Evolutionary conservation across 306 rosid genomes (phyloP).

Genomic region (Quercus berberidifolia): DNA sequence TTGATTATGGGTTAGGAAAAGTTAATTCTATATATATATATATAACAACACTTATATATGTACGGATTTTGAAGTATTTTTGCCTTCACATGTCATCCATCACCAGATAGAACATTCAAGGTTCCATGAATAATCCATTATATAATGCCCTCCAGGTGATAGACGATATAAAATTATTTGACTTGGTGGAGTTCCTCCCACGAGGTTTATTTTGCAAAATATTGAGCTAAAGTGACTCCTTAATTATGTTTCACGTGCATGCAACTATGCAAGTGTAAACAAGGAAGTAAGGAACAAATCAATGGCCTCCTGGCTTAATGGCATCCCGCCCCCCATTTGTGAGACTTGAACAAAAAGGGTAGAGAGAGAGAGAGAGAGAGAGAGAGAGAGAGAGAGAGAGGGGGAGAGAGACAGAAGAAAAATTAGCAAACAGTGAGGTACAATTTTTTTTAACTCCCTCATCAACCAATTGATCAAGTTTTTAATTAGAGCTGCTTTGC

Average conservation of each 20-base stretch:
- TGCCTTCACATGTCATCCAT: not conserved
- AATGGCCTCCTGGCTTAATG: no score
- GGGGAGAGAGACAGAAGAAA: no score
- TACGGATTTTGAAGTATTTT: not conserved
- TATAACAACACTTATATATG: not conserved
- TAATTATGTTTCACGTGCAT: conserved; percentile 39
- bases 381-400: no score
- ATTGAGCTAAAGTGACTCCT: conserved; percentile 11
- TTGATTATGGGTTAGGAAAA: not conserved
- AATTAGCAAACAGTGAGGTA: no score
- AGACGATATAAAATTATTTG: conserved; percentile 24
- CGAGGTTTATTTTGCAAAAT: conserved; percentile 21
- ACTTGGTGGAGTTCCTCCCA: conserved; percentile 16
- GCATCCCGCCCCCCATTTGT: no score
- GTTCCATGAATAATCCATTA: conserved; percentile 10
- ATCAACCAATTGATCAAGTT: no score
- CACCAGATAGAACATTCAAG: not conserved
- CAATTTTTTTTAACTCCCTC: no score
- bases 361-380: no score
- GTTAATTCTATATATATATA: not conserved
- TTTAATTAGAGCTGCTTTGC: no score
- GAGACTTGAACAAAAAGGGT: no score
- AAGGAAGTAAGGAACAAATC: no score
- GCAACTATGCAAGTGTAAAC: not conserved
- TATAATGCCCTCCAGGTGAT: not conserved